phyloP scores from a whole-genome alignment of 768 basidiomycete genomes.

The Kwoniella botswanensis region DNA sequence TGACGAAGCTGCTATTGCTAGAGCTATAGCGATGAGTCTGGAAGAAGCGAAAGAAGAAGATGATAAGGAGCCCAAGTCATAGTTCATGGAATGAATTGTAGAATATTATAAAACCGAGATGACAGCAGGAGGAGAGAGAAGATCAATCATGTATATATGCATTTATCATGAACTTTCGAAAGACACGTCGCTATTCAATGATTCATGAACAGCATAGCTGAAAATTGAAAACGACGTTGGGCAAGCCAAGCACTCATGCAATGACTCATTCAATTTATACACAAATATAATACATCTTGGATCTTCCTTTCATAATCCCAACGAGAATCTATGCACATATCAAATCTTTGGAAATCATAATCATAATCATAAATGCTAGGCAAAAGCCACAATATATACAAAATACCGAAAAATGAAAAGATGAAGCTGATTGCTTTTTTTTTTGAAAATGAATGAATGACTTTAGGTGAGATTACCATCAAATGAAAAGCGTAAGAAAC shows the following conservation, averaged over 20 bases:
- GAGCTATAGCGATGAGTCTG: conserved; percentile 93
- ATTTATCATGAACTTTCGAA: too few relatives aligned
- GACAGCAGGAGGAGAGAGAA: too few relatives aligned
- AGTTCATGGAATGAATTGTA: not conserved
- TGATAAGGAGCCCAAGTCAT: conserved; percentile 45
- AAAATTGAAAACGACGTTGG: too few relatives aligned
- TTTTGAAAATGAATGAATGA: not conserved
- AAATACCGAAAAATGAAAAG: not conserved
- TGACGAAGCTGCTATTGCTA: conserved; percentile 87
- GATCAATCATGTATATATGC: too few relatives aligned
- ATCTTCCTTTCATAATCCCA: not conserved
- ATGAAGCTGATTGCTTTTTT: not conserved
- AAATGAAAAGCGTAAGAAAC: not conserved
- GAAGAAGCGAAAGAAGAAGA: conserved; percentile 41
- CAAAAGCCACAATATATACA: not conserved
- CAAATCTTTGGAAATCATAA: not conserved
- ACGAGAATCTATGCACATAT: not conserved
- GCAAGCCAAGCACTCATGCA: too few relatives aligned
- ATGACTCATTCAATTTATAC: not conserved
- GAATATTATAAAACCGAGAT: too few relatives aligned
- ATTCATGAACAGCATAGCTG: too few relatives aligned
- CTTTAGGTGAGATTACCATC: not conserved
- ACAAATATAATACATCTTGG: not conserved
- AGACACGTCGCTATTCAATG: too few relatives aligned
- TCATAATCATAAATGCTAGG: not conserved